Conservation (phyloP, 2,329 filamentous ascomycete species). For the Dothistroma septosporum region DNA sequence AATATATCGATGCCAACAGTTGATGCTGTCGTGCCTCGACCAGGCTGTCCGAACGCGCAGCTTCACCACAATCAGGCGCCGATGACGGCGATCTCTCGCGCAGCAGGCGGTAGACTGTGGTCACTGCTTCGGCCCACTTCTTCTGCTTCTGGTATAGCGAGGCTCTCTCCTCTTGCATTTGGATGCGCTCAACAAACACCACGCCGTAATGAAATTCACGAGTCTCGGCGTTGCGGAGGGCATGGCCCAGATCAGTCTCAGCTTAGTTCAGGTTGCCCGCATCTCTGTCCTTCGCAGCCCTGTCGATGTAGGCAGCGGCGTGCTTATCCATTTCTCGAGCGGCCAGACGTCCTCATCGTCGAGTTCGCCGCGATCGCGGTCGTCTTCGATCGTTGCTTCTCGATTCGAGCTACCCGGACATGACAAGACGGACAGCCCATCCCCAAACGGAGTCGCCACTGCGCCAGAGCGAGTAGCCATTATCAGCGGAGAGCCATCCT, state of each 20-base stretch:
- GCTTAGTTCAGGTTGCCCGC: slow-evolving; percentile 21
- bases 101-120: slow-evolving; percentile 15
- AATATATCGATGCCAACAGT: slow-evolving; percentile 22
- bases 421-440: background rate
- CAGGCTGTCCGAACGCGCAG: background rate
- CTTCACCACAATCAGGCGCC: background rate
- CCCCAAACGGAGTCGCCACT: background rate
- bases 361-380: background rate
- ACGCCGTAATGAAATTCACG: slow-evolving; percentile 17
- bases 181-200: slow-evolving; percentile 13
- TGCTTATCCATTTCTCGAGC: slow-evolving; percentile 11
- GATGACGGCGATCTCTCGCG: slow-evolving; percentile 11
- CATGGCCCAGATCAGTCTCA: slow-evolving; percentile 18
- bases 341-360: slow-evolving; percentile 14
- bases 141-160: slow-evolving; percentile 18
- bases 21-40: slow-evolving; percentile 21
- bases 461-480: slow-evolving; percentile 5
- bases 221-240: slow-evolving; percentile 16
- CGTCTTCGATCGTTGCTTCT: background rate
- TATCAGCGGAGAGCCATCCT: background rate
- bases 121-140: slow-evolving; percentile 23
- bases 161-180: slow-evolving; percentile 22
- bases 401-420: background rate
- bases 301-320: slow-evolving; percentile 15
- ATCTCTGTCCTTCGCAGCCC: slow-evolving; percentile 12